Conservation (phyloP, 129 eudicot species). For the Ambrosia artemisiifolia region DNA sequence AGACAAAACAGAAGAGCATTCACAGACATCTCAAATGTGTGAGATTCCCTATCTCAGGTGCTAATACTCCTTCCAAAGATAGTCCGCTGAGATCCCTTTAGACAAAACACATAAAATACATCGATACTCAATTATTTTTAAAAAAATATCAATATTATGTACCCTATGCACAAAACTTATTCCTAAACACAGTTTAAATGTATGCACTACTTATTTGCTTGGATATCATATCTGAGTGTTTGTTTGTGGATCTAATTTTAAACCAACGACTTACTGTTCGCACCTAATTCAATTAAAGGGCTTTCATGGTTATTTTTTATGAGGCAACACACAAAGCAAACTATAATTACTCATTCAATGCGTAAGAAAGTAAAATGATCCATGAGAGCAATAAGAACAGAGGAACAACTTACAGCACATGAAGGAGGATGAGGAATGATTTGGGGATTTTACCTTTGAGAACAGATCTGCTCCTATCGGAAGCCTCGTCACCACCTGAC, state of each 20-base stretch:
- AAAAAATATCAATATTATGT: neutral
- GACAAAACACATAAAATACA: slow-evolving; percentile 9
- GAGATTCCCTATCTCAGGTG: slow-evolving; percentile 80
- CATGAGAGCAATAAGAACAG: slow-evolving; percentile 16
- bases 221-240: neutral
- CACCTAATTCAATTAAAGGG: neutral
- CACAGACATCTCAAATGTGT: slow-evolving; percentile 68
- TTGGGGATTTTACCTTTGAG: too few species aligned
- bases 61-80: slow-evolving; percentile 63
- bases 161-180: neutral
- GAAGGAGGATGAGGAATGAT: too few species aligned
- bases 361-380: neutral
- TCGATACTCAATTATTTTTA: neutral
- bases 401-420: slow-evolving; percentile 66
- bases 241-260: neutral
- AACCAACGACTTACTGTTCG: neutral
- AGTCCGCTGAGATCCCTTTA: slow-evolving; percentile 72
- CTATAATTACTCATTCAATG: neutral
- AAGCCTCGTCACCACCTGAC: too few species aligned
- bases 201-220: neutral
- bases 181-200: neutral
- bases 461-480: too few species aligned
- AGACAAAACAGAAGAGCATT: slow-evolving; percentile 36
- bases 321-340: neutral
- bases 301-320: neutral